A percentile compares a stretch with the other conserved stretches of the same genome.
Conservation (phyloP, 2,329 filamentous ascomycete genomes). For the Helminthosporium solani region DNA sequence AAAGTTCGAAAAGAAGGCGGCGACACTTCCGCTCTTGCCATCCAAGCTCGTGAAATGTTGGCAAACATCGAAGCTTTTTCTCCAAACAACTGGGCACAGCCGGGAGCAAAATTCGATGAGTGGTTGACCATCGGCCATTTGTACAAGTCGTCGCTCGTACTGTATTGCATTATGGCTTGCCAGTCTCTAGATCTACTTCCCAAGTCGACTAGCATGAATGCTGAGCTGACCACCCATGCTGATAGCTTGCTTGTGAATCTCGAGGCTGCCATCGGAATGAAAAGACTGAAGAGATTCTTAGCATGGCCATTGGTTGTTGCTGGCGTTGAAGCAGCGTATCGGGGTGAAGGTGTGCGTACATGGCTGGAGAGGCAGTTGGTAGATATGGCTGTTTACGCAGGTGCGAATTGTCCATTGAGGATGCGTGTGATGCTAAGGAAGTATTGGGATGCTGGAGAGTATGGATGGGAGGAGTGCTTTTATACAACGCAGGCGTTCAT, state of each 20-base stretch:
- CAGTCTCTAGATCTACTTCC: constrained; percentile 24
- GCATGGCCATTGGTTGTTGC: constrained; percentile 30
- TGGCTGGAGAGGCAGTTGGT: constrained; percentile 23
- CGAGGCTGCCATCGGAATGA: constrained; percentile 6
- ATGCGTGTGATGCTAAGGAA: constrained; percentile 20
- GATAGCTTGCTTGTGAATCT: constrained; percentile 14
- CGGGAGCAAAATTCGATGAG: constrained; percentile 18
- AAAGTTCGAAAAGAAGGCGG: constrained; percentile 5
- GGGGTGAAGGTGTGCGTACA: constrained; percentile 13
- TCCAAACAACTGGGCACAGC: constrained; percentile 30
- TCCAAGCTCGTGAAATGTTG: constrained; percentile 24
- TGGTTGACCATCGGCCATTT: constrained; percentile 27
- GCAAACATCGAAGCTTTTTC: constrained; percentile 23
- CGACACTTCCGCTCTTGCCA: constrained; percentile 8
- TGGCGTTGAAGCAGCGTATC: constrained; percentile 27
- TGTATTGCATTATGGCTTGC: constrained; percentile 33
- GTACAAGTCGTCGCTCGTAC: constrained; percentile 24
- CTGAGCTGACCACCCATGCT: constrained; percentile 17
- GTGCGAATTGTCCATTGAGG: constrained; percentile 25
- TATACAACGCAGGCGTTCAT: constrained; percentile 25
- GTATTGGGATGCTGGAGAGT: constrained; percentile 25
- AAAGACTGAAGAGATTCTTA: constrained; percentile 17
- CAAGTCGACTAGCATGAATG: constrained; percentile 14
- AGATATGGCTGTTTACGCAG: constrained; percentile 18
- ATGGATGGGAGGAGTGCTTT: constrained; percentile 35